These are phyloP conservation scores for Calvatia gigantea DNA, from an alignment of 768 basidiomycete genomes.

Conservation along the genomic window DNA sequence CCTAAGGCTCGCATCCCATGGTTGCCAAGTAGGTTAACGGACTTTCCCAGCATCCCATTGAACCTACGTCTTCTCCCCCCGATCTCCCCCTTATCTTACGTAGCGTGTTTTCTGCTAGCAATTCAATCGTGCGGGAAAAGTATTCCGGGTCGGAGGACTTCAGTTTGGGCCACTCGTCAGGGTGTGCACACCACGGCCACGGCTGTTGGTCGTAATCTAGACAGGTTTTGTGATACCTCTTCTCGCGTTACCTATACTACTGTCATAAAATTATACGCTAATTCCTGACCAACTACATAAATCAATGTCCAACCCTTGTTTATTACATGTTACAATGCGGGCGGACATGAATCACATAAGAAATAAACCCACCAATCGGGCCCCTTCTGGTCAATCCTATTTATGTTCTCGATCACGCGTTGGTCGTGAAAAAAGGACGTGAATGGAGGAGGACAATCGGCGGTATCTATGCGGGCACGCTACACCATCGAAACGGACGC, in stretches of 20 bases:
- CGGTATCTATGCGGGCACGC: too few relatives aligned
- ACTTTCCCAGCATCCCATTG: neutral
- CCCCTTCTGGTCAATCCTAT: neutral
- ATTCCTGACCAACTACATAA: too few relatives aligned
- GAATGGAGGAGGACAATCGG: too few relatives aligned
- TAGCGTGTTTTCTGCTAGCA: neutral
- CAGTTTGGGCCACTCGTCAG: too few relatives aligned
- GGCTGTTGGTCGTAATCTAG: neutral
- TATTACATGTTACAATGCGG: neutral
- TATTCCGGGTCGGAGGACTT: constrained; percentile 1
- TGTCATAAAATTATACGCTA: too few relatives aligned
- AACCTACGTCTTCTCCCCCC: neutral
- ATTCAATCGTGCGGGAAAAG: neutral
- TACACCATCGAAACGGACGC: too few relatives aligned
- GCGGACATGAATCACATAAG: constrained; percentile 10
- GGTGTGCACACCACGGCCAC: neutral
- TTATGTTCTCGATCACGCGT: too few relatives aligned
- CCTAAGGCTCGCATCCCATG: neutral
- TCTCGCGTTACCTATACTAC: too few relatives aligned
- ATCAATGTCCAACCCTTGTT: neutral
- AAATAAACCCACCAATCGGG: neutral
- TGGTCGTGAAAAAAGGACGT: too few relatives aligned
- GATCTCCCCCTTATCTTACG: neutral
- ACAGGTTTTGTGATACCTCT: too few relatives aligned
- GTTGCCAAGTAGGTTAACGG: neutral